phyloP scores from a whole-genome alignment of 2,329 filamentous ascomycete genomes.

The Metarhizium guizhouense region DNA sequence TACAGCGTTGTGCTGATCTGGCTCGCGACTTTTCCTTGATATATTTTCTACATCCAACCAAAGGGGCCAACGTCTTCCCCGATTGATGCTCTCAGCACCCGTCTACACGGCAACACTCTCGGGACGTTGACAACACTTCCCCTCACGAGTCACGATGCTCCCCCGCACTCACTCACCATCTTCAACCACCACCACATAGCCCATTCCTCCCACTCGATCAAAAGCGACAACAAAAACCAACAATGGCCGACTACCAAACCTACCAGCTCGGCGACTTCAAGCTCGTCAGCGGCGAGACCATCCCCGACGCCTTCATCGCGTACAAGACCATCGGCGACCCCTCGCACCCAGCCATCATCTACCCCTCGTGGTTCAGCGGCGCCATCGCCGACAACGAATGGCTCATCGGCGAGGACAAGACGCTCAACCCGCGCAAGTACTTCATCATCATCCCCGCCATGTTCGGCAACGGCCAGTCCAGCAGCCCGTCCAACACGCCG shows the following conservation, averaged over 20 bases:
- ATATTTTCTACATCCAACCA: too few relatives aligned
- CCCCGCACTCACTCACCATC: background rate
- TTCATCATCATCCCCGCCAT: conserved; percentile 42
- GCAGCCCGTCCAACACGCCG: conserved; percentile 39
- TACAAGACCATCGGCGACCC: conserved; percentile 68
- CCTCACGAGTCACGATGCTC: too few relatives aligned
- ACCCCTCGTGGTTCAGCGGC: conserved; percentile 63
- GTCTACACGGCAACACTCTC: too few relatives aligned
- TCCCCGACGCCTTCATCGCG: conserved; percentile 59
- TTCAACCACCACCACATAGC: background rate
- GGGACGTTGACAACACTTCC: too few relatives aligned
- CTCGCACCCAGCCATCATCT: conserved; percentile 57
- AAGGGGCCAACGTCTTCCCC: too few relatives aligned
- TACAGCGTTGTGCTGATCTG: too few relatives aligned
- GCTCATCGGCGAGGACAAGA: conserved; percentile 59
- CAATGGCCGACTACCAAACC: conserved; percentile 1
- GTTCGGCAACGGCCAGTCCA: conserved; percentile 44
- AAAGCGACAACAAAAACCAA: background rate
- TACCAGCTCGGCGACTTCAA: conserved; percentile 57
- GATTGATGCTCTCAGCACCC: too few relatives aligned
- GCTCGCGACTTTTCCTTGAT: too few relatives aligned
- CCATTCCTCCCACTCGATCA: background rate
- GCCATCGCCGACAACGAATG: conserved; percentile 64
- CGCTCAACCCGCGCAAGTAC: conserved; percentile 47
- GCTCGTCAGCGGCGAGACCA: conserved; percentile 53